phyloP scores from a whole-genome alignment of 371 early-diverging fungal species.

The Mucor circinelloides region DNA sequence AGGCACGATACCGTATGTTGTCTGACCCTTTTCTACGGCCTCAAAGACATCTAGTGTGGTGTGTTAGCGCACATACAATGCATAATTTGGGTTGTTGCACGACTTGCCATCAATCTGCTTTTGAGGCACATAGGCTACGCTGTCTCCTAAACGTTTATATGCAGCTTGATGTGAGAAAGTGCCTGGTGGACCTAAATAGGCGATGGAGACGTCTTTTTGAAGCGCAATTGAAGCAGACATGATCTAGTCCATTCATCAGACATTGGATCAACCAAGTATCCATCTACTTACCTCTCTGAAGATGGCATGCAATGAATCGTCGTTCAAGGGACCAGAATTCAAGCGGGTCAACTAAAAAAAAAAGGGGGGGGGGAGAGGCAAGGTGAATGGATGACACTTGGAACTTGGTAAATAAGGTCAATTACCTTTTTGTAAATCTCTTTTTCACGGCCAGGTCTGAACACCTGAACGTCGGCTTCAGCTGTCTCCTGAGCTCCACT shows the following conservation, averaged over 20 bases:
- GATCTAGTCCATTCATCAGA: slow-evolving; percentile 41
- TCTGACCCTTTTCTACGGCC: slow-evolving; percentile 76
- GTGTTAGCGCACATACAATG: slow-evolving; percentile 1
- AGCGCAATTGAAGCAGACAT: slow-evolving; percentile 91
- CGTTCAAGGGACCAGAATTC: slow-evolving; percentile 81
- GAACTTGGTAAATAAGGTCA: neutral
- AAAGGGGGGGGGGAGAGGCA: too few relatives aligned
- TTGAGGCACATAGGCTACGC: slow-evolving; percentile 73
- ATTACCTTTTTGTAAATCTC: slow-evolving; percentile 66
- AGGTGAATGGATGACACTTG: neutral
- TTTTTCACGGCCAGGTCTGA: slow-evolving; percentile 69
- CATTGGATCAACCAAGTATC: neutral
- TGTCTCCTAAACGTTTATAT: slow-evolving; percentile 79
- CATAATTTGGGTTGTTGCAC: neutral
- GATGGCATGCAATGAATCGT: slow-evolving; percentile 79
- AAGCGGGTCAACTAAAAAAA: slow-evolving; percentile 61
- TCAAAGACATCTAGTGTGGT: slow-evolving; percentile 67
- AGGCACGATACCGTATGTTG: slow-evolving; percentile 92
- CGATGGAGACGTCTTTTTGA: slow-evolving; percentile 80
- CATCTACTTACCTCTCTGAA: slow-evolving; percentile 69
- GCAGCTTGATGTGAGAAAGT: slow-evolving; percentile 95
- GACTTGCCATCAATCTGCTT: slow-evolving; percentile 57
- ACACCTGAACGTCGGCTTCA: slow-evolving; percentile 58
- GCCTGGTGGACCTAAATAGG: slow-evolving; percentile 92
- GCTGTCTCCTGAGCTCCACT: slow-evolving; percentile 19